Conservation (phyloP, 345 rosid species). For the Raphanus sativus region DNA sequence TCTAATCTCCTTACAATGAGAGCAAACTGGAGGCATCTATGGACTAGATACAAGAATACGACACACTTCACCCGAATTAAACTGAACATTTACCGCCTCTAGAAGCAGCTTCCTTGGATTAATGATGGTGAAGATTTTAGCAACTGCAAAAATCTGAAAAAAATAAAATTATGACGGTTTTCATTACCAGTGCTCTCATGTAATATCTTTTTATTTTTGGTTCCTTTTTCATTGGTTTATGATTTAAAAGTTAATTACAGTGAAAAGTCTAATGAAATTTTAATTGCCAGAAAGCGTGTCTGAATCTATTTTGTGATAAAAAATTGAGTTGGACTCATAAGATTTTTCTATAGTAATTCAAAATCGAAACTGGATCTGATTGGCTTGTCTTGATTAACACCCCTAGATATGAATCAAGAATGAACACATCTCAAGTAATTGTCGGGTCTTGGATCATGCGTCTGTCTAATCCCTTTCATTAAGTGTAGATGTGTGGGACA, state of each 20-base stretch:
- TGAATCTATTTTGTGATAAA: not conserved
- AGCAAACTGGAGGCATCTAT: no score
- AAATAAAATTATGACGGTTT: not conserved
- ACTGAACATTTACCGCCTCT: no score
- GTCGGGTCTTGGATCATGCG: slow-evolving; percentile 28
- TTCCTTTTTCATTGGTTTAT: not conserved
- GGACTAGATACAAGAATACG: no score
- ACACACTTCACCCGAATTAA: no score
- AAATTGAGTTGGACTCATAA: not conserved
- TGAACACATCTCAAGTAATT: slow-evolving; percentile 27
- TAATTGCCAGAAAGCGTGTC: not conserved
- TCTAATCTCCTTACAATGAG: no score
- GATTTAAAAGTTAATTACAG: not conserved
- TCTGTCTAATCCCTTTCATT: slow-evolving; percentile 28
- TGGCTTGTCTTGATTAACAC: slow-evolving; percentile 27
- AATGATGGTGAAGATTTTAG: no score
- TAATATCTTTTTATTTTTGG: not conserved
- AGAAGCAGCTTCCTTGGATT: no score
- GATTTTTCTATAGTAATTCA: slow-evolving; percentile 22
- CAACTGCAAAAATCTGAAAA: not conserved
- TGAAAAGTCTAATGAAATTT: not conserved
- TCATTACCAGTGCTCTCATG: not conserved
- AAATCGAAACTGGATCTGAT: not conserved
- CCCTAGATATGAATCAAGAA: slow-evolving; percentile 23
- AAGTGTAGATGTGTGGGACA: slow-evolving; percentile 28